phyloP scores from a whole-genome alignment of 1,284 basidiomycete genomes.

The Fistulinella staudtii region DNA sequence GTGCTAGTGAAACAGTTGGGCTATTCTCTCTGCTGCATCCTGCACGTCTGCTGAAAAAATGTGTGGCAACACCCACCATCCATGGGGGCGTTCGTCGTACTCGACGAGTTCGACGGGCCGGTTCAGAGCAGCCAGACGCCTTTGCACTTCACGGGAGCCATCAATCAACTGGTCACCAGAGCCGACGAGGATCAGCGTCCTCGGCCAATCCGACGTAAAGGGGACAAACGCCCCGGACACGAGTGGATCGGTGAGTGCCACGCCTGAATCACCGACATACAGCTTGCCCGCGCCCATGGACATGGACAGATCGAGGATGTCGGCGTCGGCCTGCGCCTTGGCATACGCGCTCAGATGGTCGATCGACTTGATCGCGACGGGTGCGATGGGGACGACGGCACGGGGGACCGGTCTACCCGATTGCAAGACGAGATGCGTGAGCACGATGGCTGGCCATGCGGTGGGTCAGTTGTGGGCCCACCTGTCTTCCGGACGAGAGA shows the following conservation, averaged over 20 bases:
- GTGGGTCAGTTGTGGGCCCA: no score
- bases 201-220: conserved; percentile 20
- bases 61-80: conserved; percentile 16
- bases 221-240: conserved; percentile 17
- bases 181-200: conserved; percentile 25
- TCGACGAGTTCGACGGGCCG: conserved; percentile 23
- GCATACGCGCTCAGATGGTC: conserved; percentile 2
- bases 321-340: conserved; percentile 1
- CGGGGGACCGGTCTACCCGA: conserved; percentile 8
- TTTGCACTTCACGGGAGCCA: conserved; percentile 6
- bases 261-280: conserved; percentile 17
- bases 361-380: background rate
- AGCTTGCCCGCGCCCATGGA: background rate
- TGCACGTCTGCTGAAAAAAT: conserved; percentile 17
- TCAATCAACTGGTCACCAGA: conserved; percentile 16
- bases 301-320: conserved; percentile 1
- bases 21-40: conserved; percentile 14
- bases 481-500: no score
- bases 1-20: conserved; percentile 8
- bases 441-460: conserved; percentile 23
- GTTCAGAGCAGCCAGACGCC: conserved; percentile 1
- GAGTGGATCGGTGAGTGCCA: conserved; percentile 14
- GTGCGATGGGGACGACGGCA: conserved; percentile 14
- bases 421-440: conserved; percentile 20
- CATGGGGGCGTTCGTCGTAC: conserved; percentile 24